Percentiles rank a stretch among this genome's conserved stretches.
Evolutionary conservation across 2,329 filamentous ascomycete genomes (phyloP).

Genomic region (Trichoderma sp.): DNA sequence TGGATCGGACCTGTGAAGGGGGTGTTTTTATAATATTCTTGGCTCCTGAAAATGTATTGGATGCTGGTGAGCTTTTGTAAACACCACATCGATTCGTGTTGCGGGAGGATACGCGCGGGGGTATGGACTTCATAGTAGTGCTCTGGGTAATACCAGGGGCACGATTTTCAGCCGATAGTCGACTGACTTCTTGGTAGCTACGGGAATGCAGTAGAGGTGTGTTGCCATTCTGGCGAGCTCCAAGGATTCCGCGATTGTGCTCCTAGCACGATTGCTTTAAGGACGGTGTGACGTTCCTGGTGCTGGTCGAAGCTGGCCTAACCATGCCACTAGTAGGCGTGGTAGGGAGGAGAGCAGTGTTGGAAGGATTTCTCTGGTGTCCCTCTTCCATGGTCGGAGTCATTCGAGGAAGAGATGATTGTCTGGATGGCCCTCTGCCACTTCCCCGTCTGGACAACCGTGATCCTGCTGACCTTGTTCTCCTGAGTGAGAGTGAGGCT

Average conservation of each 20-base stretch:
- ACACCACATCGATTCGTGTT: background rate
- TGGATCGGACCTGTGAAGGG: background rate
- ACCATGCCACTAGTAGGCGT: background rate
- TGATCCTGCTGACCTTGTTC: slow-evolving; percentile 11
- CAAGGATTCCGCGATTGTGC: background rate
- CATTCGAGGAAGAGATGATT: slow-evolving; percentile 26
- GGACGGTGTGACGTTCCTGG: background rate
- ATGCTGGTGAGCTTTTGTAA: background rate
- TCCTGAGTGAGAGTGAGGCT: slow-evolving; percentile 21
- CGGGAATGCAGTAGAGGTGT: background rate
- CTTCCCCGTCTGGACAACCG: slow-evolving; percentile 14
- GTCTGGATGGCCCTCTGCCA: background rate
- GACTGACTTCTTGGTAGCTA: background rate
- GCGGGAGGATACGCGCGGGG: slow-evolving; percentile 24
- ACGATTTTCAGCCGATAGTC: background rate
- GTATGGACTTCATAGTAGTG: slow-evolving; percentile 21
- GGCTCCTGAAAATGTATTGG: background rate
- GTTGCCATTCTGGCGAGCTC: background rate
- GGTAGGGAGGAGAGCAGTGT: background rate
- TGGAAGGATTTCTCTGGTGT: slow-evolving; percentile 3
- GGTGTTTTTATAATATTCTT: background rate
- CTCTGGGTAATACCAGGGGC: background rate
- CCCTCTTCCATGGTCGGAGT: slow-evolving; percentile 36
- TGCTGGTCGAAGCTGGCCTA: background rate
- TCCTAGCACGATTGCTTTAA: background rate